A percentile compares a stretch with the other conserved stretches of the same genome.
phyloP scores from a whole-genome alignment of 140 eudicot species.

The Flaveria floridana region DNA sequence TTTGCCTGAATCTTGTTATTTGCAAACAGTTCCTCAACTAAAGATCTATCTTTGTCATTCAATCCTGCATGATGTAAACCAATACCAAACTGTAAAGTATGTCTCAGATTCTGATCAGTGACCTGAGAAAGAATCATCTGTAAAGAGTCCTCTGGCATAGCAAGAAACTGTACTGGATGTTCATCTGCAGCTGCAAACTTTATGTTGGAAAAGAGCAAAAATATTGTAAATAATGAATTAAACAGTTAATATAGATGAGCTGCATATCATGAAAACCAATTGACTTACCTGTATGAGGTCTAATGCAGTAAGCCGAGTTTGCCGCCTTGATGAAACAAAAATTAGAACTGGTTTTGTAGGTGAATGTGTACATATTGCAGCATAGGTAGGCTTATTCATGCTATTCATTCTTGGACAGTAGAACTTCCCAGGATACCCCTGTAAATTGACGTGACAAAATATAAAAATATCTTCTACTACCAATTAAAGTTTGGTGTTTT shows the following conservation, averaged over 20 bases:
- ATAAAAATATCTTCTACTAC: constrained; percentile 4
- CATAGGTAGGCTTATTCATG: constrained; percentile 97
- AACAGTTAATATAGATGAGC: constrained; percentile 13
- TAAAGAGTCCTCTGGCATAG: constrained; percentile 75
- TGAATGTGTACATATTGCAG: constrained; percentile 95
- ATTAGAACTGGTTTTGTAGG: constrained; percentile 95
- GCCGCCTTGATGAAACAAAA: constrained; percentile 97
- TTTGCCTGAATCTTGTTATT: constrained; percentile 95
- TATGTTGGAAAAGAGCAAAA: constrained; percentile 31
- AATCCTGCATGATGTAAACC: constrained; percentile 98
- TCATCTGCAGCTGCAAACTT: constrained; percentile 98
- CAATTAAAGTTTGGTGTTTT: neutral
- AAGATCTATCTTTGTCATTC: constrained; percentile 91
- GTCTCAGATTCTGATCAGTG: constrained; percentile 92
- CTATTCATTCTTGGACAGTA: constrained; percentile 99
- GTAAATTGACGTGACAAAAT: constrained; percentile 8
- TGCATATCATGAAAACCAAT: constrained; percentile 10
- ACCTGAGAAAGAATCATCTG: constrained; percentile 96
- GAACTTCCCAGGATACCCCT: constrained; percentile 99
- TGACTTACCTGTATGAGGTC: constrained; percentile 88
- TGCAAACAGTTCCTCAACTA: constrained; percentile 95
- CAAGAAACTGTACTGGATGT: constrained; percentile 80
- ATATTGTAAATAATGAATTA: constrained; percentile 5
- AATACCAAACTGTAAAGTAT: constrained; percentile 91
- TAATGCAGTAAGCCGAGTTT: constrained; percentile 94